Evolutionary conservation across 2,329 filamentous ascomycete species (phyloP).

Genomic region (Blastomyces silverae): DNA sequence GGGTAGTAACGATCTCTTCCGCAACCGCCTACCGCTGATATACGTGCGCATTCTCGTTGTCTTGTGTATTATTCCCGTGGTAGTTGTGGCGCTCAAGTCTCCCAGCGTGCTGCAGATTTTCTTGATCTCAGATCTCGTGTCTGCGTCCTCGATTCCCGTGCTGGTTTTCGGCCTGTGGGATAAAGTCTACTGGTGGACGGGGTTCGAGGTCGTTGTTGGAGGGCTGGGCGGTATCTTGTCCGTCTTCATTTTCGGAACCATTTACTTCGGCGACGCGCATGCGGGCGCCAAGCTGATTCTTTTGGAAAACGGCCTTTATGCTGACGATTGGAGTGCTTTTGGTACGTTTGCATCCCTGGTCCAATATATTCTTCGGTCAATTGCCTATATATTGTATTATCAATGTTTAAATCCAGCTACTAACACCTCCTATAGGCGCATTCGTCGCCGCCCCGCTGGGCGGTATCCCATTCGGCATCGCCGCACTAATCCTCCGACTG

Average conservation of each 20-base stretch:
- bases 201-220: slow-evolving; percentile 72
- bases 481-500: slow-evolving; percentile 56
- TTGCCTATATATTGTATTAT: neutral
- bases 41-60: slow-evolving; percentile 64
- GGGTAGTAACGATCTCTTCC: slow-evolving; percentile 75
- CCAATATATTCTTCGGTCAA: neutral
- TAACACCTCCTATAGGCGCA: slow-evolving; percentile 42
- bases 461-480: slow-evolving; percentile 63
- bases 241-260: slow-evolving; percentile 72
- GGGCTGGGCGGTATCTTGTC: slow-evolving; percentile 70
- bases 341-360: slow-evolving; percentile 37
- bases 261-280: slow-evolving; percentile 65
- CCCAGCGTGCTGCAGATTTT: slow-evolving; percentile 24
- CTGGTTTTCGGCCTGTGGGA: slow-evolving; percentile 65
- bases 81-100: slow-evolving; percentile 35
- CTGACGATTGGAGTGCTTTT: slow-evolving; percentile 72
- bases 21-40: slow-evolving; percentile 71
- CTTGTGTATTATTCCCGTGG: slow-evolving; percentile 63
- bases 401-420: neutral
- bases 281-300: slow-evolving; percentile 62
- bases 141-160: slow-evolving; percentile 67
- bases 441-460: slow-evolving; percentile 75
- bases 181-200: slow-evolving; percentile 63
- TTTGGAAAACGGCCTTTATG: slow-evolving; percentile 66
- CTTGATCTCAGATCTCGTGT: slow-evolving; percentile 50